A percentile compares a stretch with the other conserved stretches of the same genome.
Evolutionary conservation across 2,329 filamentous ascomycete genomes (phyloP).

Genomic region (Cercospora nicotianae): DNA sequence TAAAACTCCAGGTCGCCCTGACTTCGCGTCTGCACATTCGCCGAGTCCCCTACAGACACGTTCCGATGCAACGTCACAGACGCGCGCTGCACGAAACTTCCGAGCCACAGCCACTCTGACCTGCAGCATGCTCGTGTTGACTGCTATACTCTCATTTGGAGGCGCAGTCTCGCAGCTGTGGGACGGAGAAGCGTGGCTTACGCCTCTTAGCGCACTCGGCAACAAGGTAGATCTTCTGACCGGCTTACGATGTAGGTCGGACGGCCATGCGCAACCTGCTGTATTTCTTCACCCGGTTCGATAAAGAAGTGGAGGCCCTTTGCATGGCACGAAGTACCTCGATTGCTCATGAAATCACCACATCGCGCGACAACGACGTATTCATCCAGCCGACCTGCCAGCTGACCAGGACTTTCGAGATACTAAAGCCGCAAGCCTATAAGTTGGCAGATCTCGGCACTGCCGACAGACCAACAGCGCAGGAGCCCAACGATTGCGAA

Average conservation of each 20-base stretch:
- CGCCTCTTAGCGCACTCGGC: slow-evolving; percentile 1
- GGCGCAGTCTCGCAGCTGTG: not conserved
- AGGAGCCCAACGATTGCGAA: not conserved
- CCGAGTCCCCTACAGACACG: not conserved
- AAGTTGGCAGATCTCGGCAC: not conserved
- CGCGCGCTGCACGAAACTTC: not conserved
- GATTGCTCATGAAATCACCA: not conserved
- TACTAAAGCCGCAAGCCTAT: not conserved
- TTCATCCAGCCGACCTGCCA: not conserved
- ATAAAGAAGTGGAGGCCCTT: not conserved
- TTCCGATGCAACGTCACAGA: not conserved
- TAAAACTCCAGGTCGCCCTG: not conserved
- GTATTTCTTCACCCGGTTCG: not conserved
- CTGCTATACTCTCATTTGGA: not conserved
- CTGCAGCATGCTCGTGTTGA: not conserved
- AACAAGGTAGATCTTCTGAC: not conserved
- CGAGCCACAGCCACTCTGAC: not conserved
- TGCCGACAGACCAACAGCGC: not conserved
- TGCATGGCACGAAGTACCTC: not conserved
- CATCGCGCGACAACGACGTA: not conserved
- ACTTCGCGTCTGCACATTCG: not conserved
- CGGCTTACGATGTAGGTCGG: not conserved
- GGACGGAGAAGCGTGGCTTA: slow-evolving; percentile 3
- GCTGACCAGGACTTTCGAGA: not conserved
- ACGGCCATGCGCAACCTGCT: not conserved